Evolutionary conservation across 371 early-diverging fungal species (phyloP).

Genomic region (Mucor mucedo): DNA sequence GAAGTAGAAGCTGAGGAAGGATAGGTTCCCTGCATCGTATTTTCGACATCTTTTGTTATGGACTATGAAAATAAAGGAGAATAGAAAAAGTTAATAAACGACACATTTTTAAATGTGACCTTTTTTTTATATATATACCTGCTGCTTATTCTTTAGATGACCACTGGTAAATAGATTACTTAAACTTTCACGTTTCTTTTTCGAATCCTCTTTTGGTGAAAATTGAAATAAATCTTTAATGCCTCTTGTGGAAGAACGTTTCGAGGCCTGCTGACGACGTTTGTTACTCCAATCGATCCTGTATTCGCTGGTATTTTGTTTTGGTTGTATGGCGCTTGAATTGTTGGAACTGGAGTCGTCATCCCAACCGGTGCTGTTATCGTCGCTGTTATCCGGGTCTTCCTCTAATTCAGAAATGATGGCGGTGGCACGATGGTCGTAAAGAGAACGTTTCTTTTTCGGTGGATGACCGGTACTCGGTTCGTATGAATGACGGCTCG

Average conservation of each 20-base stretch:
- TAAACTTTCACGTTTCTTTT: conserved; percentile 3
- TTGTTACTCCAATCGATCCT: not conserved
- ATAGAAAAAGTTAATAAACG: not conserved
- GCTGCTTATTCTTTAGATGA: not conserved
- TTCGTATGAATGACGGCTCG: conserved; percentile 14
- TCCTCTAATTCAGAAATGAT: conserved; percentile 2
- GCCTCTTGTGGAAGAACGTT: conserved; percentile 9
- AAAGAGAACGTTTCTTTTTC: conserved; percentile 20
- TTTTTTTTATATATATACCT: not conserved
- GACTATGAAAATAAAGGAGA: conserved; percentile 1
- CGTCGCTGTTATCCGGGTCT: not conserved
- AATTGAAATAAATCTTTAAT: conserved; percentile 21
- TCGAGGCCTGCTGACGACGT: not conserved
- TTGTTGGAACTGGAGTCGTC: not conserved
- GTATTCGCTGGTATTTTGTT: not conserved
- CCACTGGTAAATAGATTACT: not conserved
- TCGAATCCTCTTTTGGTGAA: not conserved
- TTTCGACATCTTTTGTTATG: conserved; percentile 7
- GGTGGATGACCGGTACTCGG: conserved; percentile 22
- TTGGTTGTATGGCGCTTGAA: not conserved
- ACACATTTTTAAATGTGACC: not conserved
- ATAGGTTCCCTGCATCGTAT: conserved; percentile 9
- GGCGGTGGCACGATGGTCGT: not conserved
- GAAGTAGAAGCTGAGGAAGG: conserved; percentile 11
- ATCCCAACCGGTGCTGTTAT: not conserved